Base-by-base conservation (phyloP, 495 filamentous ascomycete species). In the Cetradonia linearis region DNA sequence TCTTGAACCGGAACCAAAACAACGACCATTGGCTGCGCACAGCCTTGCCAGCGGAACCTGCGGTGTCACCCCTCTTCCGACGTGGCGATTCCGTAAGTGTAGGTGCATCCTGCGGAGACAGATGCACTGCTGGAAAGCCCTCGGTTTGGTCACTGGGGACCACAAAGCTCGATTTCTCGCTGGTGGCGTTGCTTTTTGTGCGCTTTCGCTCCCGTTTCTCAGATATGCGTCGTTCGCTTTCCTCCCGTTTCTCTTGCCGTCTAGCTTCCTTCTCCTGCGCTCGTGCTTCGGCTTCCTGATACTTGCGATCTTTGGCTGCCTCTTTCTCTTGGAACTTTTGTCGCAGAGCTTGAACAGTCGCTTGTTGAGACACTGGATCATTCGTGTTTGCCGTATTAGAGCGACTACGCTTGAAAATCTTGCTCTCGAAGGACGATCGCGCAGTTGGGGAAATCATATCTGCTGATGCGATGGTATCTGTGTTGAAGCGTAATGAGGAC, bases 281-380 rank as follows among this genome's bases (percentile, higher is more conserved):
- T 8, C 52, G 50, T 9, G 44, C 38, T 58, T 66, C 66, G 8
- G 65, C 65, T 61, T 79, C 73, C 58, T 82, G 77, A 48, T 79
- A 70, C 57, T 81, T 80, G 31, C 72, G 75, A 27, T 73, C 76
- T 62, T 85, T 83, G 10, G 78, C 79, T n/a, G 73, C 79, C 65
- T 83, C 79, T 61, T 79, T 79, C 59, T 83, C 78, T 56, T 77
- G 70, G 63, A 83, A 84, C 4, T 80, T 80, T 60, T 76, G 76
- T 14, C 80, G 78, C 16, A 80, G 75, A 49, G 77, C 77, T 60
- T 78, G 77, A 7, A 83, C 74, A 11, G 75, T 76, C 25, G 78
- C 79, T 58, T 79, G 79, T 56, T 79, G 74, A 18, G 74, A 75
- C 20, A 76, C 66, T 7, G 81, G 75, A 61, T 83, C 78, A 13